These are phyloP conservation scores for Pythium apleroticum DNA, from an alignment of 352 stramenopile species.

Conservation along the genomic window DNA sequence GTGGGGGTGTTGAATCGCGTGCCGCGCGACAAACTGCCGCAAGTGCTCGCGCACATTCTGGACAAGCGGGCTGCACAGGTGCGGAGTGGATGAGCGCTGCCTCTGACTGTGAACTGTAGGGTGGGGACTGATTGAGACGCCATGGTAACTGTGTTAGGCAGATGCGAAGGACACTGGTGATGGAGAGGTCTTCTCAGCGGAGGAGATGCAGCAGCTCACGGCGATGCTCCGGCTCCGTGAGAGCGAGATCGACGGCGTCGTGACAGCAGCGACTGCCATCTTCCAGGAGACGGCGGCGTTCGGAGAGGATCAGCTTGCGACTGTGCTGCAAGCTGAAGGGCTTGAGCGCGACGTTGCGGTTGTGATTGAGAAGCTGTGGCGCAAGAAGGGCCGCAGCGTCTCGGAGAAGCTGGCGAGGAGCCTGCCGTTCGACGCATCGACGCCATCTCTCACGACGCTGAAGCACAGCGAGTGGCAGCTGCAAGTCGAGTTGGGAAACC, in stretches of 20 bases:
- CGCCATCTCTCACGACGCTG: conserved; percentile 21
- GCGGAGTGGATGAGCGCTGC: neutral
- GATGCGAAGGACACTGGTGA: conserved; percentile 10
- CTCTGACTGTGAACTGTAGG: no score
- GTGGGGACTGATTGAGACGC: neutral
- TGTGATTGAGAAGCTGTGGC: conserved; percentile 54
- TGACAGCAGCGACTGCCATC: conserved; percentile 31
- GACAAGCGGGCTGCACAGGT: conserved; percentile 49
- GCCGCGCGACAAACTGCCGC: conserved; percentile 43
- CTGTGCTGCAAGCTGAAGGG: conserved; percentile 28
- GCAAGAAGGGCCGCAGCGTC: conserved; percentile 43
- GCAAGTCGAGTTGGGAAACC: conserved; percentile 55
- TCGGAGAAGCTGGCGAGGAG: conserved; percentile 14
- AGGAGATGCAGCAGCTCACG: conserved; percentile 47
- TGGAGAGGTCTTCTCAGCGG: conserved; percentile 38
- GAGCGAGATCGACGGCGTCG: conserved; percentile 40
- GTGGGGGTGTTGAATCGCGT: conserved; percentile 44
- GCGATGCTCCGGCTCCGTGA: conserved; percentile 44
- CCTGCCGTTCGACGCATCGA: conserved; percentile 16
- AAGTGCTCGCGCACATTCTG: conserved; percentile 56
- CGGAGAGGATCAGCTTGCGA: conserved; percentile 31
- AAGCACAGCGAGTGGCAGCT: conserved; percentile 49
- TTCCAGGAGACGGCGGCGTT: conserved; percentile 52
- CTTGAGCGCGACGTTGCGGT: conserved; percentile 31
- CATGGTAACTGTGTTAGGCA: conserved; percentile 1